A percentile compares a stretch with the other conserved stretches of the same genome.
Evolutionary conservation across 768 basidiomycete genomes (phyloP).

Genomic region (Macrolepiota albuminosa): DNA sequence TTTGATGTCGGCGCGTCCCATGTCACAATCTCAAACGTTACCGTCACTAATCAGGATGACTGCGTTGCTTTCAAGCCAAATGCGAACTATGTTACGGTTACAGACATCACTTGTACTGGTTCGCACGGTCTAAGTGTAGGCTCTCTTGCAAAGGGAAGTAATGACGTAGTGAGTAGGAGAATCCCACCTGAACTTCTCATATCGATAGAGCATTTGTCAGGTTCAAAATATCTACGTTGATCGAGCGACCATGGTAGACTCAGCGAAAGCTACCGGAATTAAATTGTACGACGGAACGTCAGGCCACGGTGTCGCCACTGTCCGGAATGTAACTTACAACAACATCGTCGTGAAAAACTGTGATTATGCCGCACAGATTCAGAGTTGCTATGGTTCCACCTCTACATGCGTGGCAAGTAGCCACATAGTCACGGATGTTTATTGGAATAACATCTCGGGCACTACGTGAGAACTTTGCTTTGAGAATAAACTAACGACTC

Average conservation of each 20-base stretch:
- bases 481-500: background rate
- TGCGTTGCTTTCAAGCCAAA: conserved; percentile 28
- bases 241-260: conserved; percentile 25
- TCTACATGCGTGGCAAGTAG: conserved; percentile 21
- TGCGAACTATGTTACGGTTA: conserved; percentile 22
- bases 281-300: conserved; percentile 26
- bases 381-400: conserved; percentile 24
- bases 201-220: background rate
- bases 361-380: conserved; percentile 29
- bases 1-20: conserved; percentile 24
- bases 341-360: conserved; percentile 25
- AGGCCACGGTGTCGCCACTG: conserved; percentile 24
- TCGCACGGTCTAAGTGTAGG: conserved; percentile 28
- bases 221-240: conserved; percentile 24
- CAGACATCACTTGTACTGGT: conserved; percentile 25
- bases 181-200: background rate
- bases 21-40: conserved; percentile 24
- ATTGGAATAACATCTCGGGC: conserved; percentile 21
- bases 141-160: conserved; percentile 17
- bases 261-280: conserved; percentile 27
- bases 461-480: conserved; percentile 20
- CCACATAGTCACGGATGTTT: conserved; percentile 20
- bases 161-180: conserved; percentile 12
- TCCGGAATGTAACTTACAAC: conserved; percentile 25
- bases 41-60: conserved; percentile 25